These are phyloP conservation scores for Davidsoniella eucalypti DNA, from an alignment of 2,329 filamentous ascomycete species.

Conservation along the genomic window DNA sequence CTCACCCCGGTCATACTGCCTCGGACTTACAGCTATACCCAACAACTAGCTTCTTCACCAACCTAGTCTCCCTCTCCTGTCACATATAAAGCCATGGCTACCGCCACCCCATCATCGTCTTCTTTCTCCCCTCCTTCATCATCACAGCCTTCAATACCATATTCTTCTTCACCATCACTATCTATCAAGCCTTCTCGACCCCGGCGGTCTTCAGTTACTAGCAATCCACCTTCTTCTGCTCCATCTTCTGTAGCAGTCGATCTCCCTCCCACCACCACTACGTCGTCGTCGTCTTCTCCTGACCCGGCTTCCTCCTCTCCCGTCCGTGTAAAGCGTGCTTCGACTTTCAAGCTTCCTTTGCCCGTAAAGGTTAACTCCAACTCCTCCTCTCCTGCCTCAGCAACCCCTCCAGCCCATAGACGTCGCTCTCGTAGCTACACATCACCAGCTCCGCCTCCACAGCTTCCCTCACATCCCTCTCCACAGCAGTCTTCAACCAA, in stretches of 20 bases:
- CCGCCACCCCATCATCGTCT: constrained; percentile 1
- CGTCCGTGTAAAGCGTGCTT: constrained; percentile 11
- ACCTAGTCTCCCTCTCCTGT: no score
- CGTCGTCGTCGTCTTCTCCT: not conserved
- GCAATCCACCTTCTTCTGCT: not conserved
- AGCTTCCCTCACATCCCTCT: not conserved
- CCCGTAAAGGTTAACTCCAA: constrained; percentile 12
- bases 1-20: no score
- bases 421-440: constrained; percentile 10
- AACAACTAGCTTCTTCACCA: no score
- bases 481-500: not conserved
- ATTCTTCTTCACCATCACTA: not conserved
- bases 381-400: constrained; percentile 10
- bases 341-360: constrained; percentile 14
- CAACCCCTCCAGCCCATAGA: not conserved
- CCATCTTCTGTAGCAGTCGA: not conserved
- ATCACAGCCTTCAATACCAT: not conserved
- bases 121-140: not conserved
- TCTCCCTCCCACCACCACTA: not conserved
- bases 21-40: no score
- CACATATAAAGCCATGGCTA: constrained; percentile 4
- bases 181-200: not conserved
- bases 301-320: constrained; percentile 2
- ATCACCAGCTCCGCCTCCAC: not conserved
- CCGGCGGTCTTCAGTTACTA: constrained; percentile 5